A percentile compares a stretch with the other conserved stretches of the same genome.
Conservation (phyloP, 2,329 filamentous ascomycete species). For the Stachybotrys echinatus region DNA sequence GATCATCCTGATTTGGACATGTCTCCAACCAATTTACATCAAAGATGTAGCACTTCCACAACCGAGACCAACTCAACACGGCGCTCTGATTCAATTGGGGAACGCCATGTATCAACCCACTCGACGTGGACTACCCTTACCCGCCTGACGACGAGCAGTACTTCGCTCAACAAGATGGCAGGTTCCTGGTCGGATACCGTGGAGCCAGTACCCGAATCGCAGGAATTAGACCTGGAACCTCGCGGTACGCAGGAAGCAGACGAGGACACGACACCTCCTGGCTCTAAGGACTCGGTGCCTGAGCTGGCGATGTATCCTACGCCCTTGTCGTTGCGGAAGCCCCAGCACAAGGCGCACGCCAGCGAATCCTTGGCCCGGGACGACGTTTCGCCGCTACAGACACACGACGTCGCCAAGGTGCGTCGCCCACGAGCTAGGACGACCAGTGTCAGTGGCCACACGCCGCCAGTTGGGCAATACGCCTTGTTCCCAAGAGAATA, state of each 20-base stretch:
- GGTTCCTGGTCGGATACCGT: slow-evolving; percentile 22
- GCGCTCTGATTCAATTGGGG: slow-evolving; percentile 40
- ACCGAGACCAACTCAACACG: slow-evolving; percentile 43
- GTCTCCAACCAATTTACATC: slow-evolving; percentile 21
- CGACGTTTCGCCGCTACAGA: slow-evolving; percentile 19
- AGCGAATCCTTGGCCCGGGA: slow-evolving; percentile 30
- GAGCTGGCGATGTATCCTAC: slow-evolving; percentile 25
- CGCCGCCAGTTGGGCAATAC: slow-evolving; percentile 40
- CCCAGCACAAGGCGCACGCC: slow-evolving; percentile 29
- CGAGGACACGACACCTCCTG: slow-evolving; percentile 15
- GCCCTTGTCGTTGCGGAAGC: slow-evolving; percentile 12
- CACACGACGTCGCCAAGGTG: slow-evolving; percentile 21
- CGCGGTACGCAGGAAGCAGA: slow-evolving; percentile 8
- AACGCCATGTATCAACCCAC: slow-evolving; percentile 48
- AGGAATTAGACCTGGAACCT: slow-evolving; percentile 7
- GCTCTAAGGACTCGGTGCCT: slow-evolving; percentile 23
- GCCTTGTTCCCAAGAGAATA: slow-evolving; percentile 37
- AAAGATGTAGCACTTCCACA: slow-evolving; percentile 51
- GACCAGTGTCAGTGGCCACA: slow-evolving; percentile 36
- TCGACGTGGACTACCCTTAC: slow-evolving; percentile 51
- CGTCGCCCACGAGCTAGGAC: slow-evolving; percentile 38
- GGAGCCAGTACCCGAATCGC: slow-evolving; percentile 19
- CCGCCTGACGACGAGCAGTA: slow-evolving; percentile 48
- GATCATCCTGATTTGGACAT: slow-evolving; percentile 12
- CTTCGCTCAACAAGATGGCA: slow-evolving; percentile 32